Base-by-base conservation (phyloP, 2,329 filamentous ascomycete genomes). In the Fusarium staphyleae region DNA sequence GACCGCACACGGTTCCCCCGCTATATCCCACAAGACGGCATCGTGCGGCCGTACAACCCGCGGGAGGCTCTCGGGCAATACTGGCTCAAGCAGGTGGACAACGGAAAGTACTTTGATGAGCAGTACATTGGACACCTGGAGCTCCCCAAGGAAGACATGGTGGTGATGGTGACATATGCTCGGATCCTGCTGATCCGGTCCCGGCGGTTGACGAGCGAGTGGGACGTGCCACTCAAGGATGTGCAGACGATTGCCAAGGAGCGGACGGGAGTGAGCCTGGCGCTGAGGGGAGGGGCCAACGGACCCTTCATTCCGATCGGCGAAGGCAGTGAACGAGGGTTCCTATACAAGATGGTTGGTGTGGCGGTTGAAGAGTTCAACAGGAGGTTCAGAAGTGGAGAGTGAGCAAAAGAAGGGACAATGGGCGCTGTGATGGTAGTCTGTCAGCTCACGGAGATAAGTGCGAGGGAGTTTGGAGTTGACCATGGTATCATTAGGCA, bases 31-130 rank as follows among this genome's bases (percentile, higher is more conserved):
- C 85, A 87, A 34, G 93, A 99, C 71, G 95, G 95, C 33, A 90
- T 99, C 55, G 93, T 99, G 28, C 88, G 93, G 3, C 93, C 95
- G 0, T 99, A 96, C 79, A 93, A 88, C 49, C 90, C 96, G 70
- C 90, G 95, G 39, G 95, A 99, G 78, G 93, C 95, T 0, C 86
- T 99, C 3, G 95, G 95, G 1, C 95, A 99, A 73, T 97, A 91
- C 79, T 99, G 95, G 96, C 87, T 99, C 61, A 99, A 99, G 81
- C 96, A 96, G 53, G 87, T 96, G 10, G 95, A 99, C 75, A 95
- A 97, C 62, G 95, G 95, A 57, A 95, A 93, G 73, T 98, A 93
- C 80, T 99, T 99, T 83, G 89, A 96, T 75, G 95, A 99, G 74
- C 85, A 91, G 70, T 99, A 99, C 77, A 95, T 99, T 72, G 96